These are phyloP conservation scores for Aspergillus jensenii DNA, from an alignment of 2,329 filamentous ascomycete species.

Conservation along the genomic window DNA sequence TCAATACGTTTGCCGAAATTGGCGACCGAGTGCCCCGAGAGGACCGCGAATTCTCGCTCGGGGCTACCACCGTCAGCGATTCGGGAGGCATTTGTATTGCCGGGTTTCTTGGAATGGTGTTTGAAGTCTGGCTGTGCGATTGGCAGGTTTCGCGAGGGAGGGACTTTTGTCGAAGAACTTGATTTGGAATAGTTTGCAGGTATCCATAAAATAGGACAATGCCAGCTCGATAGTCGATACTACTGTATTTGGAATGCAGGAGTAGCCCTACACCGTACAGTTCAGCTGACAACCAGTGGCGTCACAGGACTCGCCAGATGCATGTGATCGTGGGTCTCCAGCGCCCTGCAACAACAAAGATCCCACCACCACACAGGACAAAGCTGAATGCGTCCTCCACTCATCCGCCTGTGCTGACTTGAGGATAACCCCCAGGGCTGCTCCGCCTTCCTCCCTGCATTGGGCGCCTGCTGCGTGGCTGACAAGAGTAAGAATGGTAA, in stretches of 20 bases:
- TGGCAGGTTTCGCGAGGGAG: constrained; percentile 83
- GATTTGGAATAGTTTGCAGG: constrained; percentile 1
- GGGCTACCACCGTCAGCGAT: constrained; percentile 88
- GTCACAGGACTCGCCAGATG: neutral
- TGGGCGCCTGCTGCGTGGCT: neutral
- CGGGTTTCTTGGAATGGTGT: constrained; percentile 75
- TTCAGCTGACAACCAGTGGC: neutral
- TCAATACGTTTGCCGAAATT: constrained; percentile 94
- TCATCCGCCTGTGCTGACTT: neutral
- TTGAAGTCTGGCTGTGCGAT: constrained; percentile 78
- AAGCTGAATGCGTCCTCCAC: neutral
- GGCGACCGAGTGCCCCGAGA: constrained; percentile 73
- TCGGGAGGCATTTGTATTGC: constrained; percentile 88
- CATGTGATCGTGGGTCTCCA: neutral
- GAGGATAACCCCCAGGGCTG: neutral
- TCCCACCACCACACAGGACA: neutral
- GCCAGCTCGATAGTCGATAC: too few species aligned
- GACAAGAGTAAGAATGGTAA: neutral
- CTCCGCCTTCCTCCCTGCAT: neutral
- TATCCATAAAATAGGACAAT: neutral
- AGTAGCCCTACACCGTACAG: neutral
- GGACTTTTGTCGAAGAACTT: constrained; percentile 64
- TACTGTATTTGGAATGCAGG: neutral
- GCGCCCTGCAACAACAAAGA: neutral
- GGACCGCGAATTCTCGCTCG: constrained; percentile 87